Evolutionary conservation across 257 asterid genomes (phyloP).

Genomic region (Striga asiatica): DNA sequence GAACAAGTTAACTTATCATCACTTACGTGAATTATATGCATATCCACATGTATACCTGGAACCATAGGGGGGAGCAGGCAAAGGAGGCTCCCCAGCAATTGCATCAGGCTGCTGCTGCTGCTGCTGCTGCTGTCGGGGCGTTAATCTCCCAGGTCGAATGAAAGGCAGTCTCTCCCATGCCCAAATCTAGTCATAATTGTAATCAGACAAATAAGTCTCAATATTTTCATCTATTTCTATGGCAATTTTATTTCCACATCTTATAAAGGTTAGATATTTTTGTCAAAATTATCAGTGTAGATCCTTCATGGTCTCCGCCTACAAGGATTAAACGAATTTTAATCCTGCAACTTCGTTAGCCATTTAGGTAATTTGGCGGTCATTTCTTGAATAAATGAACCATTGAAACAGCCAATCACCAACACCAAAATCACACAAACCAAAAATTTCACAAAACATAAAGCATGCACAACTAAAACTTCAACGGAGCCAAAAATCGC

Average conservation of each 20-base stretch:
- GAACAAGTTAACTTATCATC: background rate
- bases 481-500: no score
- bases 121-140: conserved; percentile 56
- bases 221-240: background rate
- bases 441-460: no score
- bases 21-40: background rate
- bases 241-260: background rate
- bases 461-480: no score
- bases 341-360: no score
- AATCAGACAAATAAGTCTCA: conserved; percentile 8
- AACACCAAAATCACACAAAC: no score
- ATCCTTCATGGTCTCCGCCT: no score
- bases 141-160: conserved; percentile 67
- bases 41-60: conserved; percentile 37
- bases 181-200: conserved; percentile 47
- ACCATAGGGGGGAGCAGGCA: conserved; percentile 72
- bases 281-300: no score
- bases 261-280: background rate
- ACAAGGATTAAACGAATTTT: no score
- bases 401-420: no score
- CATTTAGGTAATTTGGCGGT: no score
- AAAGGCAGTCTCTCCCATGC: conserved; percentile 83
- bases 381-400: no score
- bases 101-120: conserved; percentile 35
- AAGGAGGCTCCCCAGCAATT: conserved; percentile 30